These are phyloP conservation scores for Lepidopterella palustris DNA, from an alignment of 495 filamentous ascomycete genomes.

Conservation along the genomic window DNA sequence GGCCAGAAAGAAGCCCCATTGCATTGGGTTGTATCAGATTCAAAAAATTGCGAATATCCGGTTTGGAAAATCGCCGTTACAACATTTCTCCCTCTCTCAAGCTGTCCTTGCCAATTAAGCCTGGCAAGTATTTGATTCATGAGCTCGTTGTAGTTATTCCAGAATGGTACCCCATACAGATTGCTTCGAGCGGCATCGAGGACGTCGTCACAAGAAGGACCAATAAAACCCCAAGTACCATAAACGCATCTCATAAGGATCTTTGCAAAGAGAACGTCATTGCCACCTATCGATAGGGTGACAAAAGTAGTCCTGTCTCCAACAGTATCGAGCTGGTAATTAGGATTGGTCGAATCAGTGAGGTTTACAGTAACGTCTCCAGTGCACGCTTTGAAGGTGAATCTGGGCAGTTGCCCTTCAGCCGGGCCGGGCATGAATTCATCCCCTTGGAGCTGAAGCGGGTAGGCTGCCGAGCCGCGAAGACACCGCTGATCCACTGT, in stretches of 20 bases:
- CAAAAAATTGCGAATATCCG: constrained; percentile 10
- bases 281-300: constrained; percentile 11
- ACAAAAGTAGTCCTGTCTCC: neutral
- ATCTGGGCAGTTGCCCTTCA: neutral
- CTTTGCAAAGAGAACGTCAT: constrained; percentile 4
- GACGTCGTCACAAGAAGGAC: neutral
- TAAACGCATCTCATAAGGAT: constrained; percentile 3
- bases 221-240: neutral
- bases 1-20: neutral
- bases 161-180: neutral
- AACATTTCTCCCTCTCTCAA: neutral
- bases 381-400: constrained; percentile 5
- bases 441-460: neutral
- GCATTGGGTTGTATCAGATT: constrained; percentile 6
- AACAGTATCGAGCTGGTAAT: constrained; percentile 6
- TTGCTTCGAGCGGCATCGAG: neutral
- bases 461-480: neutral
- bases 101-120: neutral
- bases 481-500: neutral
- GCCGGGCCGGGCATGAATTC: neutral
- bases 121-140: neutral
- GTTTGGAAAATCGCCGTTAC: constrained; percentile 1
- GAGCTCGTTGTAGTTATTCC: neutral
- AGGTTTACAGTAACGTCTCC: constrained; percentile 4
- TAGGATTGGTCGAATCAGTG: neutral